Conservation (phyloP, 2,329 filamentous ascomycete genomes). For the Salinomyces thailandicus region DNA sequence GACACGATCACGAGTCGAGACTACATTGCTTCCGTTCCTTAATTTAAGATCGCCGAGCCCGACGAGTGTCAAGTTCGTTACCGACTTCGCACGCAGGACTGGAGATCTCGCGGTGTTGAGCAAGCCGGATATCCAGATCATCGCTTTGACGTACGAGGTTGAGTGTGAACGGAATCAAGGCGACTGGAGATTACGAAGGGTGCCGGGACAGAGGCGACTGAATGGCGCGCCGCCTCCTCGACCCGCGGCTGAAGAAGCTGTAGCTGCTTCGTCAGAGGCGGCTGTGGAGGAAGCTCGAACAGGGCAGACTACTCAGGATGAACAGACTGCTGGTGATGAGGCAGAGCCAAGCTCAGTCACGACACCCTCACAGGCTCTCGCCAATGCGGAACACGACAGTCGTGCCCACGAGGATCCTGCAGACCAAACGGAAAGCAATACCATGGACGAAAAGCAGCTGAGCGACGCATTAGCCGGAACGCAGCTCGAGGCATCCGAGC, state of each 20-base stretch:
- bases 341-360: not conserved
- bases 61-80: conserved; percentile 67
- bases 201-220: conserved; percentile 66
- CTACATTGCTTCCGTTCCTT: conserved; percentile 74
- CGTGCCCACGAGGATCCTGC: not conserved
- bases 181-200: conserved; percentile 70
- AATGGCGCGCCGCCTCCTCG: conserved; percentile 55
- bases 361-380: not conserved
- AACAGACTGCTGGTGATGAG: not conserved
- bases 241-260: not conserved
- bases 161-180: conserved; percentile 86
- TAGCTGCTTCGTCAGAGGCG: not conserved
- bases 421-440: not conserved
- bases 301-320: conserved; percentile 3
- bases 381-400: not conserved
- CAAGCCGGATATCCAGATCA: conserved; percentile 74
- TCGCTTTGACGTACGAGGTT: conserved; percentile 88
- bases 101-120: conserved; percentile 84
- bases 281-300: not conserved
- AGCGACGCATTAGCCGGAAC: conserved; percentile 5
- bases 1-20: conserved; percentile 72
- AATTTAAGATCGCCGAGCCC: conserved; percentile 63
- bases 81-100: conserved; percentile 77
- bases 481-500: conserved; percentile 10
- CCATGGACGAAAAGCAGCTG: conserved; percentile 7